Base-by-base conservation (phyloP, 2,329 filamentous ascomycete genomes). In the Alternaria triticina region DNA sequence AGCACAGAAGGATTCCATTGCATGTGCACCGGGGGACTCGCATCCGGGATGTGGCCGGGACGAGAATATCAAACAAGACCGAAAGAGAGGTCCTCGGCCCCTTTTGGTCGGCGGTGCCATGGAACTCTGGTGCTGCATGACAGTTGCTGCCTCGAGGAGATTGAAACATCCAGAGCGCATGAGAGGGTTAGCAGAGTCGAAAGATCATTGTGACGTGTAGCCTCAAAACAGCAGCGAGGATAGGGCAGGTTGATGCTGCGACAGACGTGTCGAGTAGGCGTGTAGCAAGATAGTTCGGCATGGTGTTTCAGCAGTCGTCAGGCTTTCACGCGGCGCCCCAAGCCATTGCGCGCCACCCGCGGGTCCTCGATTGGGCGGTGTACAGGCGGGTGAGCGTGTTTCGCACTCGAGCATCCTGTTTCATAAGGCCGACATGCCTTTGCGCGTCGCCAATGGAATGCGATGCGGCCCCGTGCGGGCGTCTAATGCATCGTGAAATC, bases 371-470 rank as follows among this genome's bases (percentile, higher is more conserved):
- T 66, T 70, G 61, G 66, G 54, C 57, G 50, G 50, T 52, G 28
- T n/a, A 36, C 27, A 55, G 33, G 59, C 62, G 64, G 64, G 56
- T 54, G 63, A 27, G 57, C 64, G 47, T 69, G 72, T 75, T 75
- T 76, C 70, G 71, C 23, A 33, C 47, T 51, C 47, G 52, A 57
- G 47, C 23, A 27, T 45, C 22, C 59, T 45, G 59, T 62, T 62
- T 58, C 54, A 57, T 47, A 33, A 47, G 40, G 62, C 36, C 43
- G 57, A 44, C 57, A 50, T 50, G 54, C 61, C 55, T 54, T 6
- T 62, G 54, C 28, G 20, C 25, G 59, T 70, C 66, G 71, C 67
- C 64, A 65, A 71, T 69, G 67, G 68, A 30, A 23, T 5, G 30
- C 44, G 57, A 59, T 62, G 62, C 28, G 33, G 23, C 33, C 30